Conservation (phyloP, 2,329 filamentous ascomycete genomes). For the Exophiala phaeomuriformis region DNA sequence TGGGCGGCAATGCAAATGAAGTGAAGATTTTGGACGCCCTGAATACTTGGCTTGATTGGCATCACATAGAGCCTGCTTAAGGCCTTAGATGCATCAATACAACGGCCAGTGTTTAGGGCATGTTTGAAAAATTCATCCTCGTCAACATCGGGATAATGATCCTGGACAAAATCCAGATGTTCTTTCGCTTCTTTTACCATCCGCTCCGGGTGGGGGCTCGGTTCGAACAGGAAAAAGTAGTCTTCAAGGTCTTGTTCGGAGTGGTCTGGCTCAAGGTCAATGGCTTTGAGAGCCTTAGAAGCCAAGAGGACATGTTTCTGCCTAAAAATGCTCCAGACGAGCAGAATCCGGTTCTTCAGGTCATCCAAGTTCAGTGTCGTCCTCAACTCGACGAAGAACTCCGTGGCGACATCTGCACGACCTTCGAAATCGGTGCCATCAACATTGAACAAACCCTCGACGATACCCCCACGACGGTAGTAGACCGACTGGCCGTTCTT, state of each 20-base stretch:
- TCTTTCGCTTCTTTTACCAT: slow-evolving; percentile 9
- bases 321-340: slow-evolving; percentile 20
- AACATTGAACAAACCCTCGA: slow-evolving; percentile 22
- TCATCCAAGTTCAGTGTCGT: slow-evolving; percentile 3
- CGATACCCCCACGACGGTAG: slow-evolving; percentile 20
- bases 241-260: slow-evolving; percentile 5
- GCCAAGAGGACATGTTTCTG: slow-evolving; percentile 23
- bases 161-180: slow-evolving; percentile 15
- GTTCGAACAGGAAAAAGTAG: slow-evolving; percentile 19
- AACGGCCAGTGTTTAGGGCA: slow-evolving; percentile 21
- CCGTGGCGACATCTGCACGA: slow-evolving; percentile 20
- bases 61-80: slow-evolving; percentile 22
- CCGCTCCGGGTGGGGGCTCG: neutral
- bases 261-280: neutral
- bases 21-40: slow-evolving; percentile 7
- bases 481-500: neutral
- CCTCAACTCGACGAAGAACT: slow-evolving; percentile 16
- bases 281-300: neutral
- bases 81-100: slow-evolving; percentile 11
- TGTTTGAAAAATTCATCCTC: slow-evolving; percentile 21
- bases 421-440: slow-evolving; percentile 24
- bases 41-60: slow-evolving; percentile 4
- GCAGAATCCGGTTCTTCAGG: slow-evolving; percentile 15
- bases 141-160: slow-evolving; percentile 14
- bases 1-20: slow-evolving; percentile 20